Conservation (phyloP, 108 stramenopile species). For the Fistulifera pelliculosa region DNA sequence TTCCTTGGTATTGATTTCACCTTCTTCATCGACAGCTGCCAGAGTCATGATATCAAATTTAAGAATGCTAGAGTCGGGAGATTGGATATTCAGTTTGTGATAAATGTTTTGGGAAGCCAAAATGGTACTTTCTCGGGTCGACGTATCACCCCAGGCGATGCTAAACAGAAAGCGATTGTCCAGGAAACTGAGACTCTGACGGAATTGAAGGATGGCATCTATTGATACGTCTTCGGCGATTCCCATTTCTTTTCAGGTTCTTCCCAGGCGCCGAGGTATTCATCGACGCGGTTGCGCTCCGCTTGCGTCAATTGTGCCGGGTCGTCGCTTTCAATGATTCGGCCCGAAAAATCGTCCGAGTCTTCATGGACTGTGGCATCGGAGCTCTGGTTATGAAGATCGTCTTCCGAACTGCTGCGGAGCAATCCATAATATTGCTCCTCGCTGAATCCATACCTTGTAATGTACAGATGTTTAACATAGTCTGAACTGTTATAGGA, state of each 20-base stretch:
- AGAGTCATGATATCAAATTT: neutral
- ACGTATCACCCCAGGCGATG: constrained; percentile 22
- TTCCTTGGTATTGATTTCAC: constrained; percentile 1
- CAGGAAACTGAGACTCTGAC: constrained; percentile 19
- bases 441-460: neutral
- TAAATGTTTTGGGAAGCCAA: constrained; percentile 1
- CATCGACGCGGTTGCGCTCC: neutral
- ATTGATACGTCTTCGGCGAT: neutral
- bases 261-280: constrained; percentile 48
- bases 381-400: neutral
- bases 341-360: neutral
- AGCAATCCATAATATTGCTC: neutral
- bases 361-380: neutral
- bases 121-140: neutral
- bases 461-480: neutral
- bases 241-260: constrained; percentile 21
- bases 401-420: neutral
- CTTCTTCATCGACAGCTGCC: constrained; percentile 3
- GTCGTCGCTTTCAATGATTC: neutral
- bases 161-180: constrained; percentile 3
- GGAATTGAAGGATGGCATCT: constrained; percentile 34
- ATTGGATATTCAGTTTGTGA: constrained; percentile 31
- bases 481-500: no score
- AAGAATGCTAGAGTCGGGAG: constrained; percentile 8
- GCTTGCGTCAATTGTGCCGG: neutral